Evolutionary conservation across 2,329 filamentous ascomycete genomes (phyloP).

Genomic region (Talaromyces pinophilus): DNA sequence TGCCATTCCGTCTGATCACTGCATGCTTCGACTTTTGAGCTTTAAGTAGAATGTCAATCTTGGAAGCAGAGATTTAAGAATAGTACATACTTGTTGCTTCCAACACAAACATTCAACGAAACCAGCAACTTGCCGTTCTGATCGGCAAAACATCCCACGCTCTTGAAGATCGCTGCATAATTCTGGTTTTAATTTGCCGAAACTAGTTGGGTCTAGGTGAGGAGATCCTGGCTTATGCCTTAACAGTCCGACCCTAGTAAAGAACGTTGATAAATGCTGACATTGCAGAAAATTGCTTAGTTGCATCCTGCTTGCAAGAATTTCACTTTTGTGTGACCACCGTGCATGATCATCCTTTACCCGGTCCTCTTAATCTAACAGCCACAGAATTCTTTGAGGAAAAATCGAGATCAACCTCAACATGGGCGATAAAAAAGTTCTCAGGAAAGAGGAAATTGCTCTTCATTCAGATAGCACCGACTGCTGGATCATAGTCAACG

Average conservation of each 20-base stretch:
- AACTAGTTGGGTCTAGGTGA: not conserved
- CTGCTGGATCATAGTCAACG: slow-evolving; percentile 56
- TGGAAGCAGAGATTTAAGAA: too few relatives aligned
- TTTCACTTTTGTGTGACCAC: not conserved
- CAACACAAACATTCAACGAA: not conserved
- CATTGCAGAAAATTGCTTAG: not conserved
- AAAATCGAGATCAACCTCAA: not conserved
- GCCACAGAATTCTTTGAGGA: not conserved
- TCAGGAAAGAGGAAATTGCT: not conserved
- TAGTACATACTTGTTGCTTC: too few relatives aligned
- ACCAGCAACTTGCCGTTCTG: not conserved
- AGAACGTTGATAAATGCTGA: not conserved
- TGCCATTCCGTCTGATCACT: not conserved
- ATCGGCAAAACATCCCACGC: not conserved
- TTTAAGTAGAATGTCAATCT: too few relatives aligned
- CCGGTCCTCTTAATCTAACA: not conserved
- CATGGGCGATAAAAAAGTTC: not conserved
- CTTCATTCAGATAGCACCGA: not conserved
- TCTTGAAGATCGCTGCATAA: not conserved
- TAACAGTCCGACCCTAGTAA: not conserved
- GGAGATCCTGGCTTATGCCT: not conserved
- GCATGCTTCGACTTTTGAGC: too few relatives aligned
- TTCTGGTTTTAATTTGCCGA: not conserved
- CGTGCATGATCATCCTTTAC: not conserved
- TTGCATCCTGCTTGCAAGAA: not conserved